phyloP scores from a whole-genome alignment of 108 stramenopile genomes.

The Pinguiococcus pyrenoidosus region DNA sequence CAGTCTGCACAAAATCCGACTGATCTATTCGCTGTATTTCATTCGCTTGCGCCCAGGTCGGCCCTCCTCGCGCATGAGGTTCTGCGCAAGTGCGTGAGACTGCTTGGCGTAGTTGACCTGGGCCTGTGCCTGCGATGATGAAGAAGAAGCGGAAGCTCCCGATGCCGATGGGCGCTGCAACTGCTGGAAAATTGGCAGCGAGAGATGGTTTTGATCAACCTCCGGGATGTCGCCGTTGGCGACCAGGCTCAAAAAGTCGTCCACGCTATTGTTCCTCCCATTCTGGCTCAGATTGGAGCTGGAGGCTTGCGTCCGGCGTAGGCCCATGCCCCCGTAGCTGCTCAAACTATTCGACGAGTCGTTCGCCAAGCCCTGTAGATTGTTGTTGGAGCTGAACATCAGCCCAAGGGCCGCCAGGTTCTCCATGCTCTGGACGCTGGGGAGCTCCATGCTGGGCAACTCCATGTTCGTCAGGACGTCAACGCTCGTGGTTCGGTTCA shows the following conservation, averaged over 20 bases:
- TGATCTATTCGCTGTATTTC: no score
- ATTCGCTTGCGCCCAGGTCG: no score
- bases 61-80: no score
- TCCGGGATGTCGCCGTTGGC: constrained; percentile 71
- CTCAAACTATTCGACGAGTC: background rate
- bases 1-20: no score
- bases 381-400: background rate
- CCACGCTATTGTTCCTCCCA: constrained; percentile 54
- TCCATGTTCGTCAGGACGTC: no score
- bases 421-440: background rate
- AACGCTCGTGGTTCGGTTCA: no score
- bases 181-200: background rate
- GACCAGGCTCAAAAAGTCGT: constrained; percentile 70
- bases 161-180: no score
- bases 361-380: background rate
- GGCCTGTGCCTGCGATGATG: no score
- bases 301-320: background rate
- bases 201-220: constrained; percentile 57
- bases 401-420: background rate
- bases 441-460: no score
- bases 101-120: no score
- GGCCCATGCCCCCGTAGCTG: background rate
- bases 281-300: background rate
- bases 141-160: no score
- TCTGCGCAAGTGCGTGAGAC: no score